Evolutionary conservation across 352 stramenopile genomes (phyloP).

Genomic region (Globisporangium cederbergense): DNA sequence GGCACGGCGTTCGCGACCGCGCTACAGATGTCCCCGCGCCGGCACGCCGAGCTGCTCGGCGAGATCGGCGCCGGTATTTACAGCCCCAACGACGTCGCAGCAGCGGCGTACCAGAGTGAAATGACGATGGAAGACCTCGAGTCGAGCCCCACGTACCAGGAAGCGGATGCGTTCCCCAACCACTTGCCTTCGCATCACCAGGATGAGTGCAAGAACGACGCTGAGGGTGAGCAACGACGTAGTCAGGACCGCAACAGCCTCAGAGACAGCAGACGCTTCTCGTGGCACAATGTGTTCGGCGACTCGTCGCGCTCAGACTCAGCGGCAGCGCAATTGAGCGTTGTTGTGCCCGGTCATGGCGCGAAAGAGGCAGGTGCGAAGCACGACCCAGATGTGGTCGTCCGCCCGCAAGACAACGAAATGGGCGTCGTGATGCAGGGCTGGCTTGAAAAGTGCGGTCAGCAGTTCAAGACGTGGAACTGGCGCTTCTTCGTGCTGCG

Average conservation of each 20-base stretch:
- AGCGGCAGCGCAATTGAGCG: not conserved
- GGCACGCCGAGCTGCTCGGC: conserved; percentile 12
- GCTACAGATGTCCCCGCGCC: conserved; percentile 12
- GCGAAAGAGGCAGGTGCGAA: conserved; percentile 1
- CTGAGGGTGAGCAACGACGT: not conserved
- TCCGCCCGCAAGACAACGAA: conserved; percentile 43
- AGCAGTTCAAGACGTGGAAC: conserved; percentile 90
- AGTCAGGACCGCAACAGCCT: conserved; percentile 30
- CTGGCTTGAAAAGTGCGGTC: conserved; percentile 86
- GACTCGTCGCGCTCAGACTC: conserved; percentile 42
- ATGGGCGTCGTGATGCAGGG: conserved; percentile 79
- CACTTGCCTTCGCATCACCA: not conserved
- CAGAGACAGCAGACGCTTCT: conserved; percentile 48
- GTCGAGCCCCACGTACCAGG: not conserved
- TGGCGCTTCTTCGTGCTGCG: conserved; percentile 86
- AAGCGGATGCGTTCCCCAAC: conserved; percentile 8
- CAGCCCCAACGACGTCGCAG: not conserved
- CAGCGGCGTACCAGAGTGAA: not conserved
- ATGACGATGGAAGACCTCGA: conserved; percentile 14
- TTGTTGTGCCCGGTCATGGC: not conserved
- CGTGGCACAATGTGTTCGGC: conserved; percentile 59
- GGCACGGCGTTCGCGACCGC: conserved; percentile 16
- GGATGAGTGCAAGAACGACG: not conserved
- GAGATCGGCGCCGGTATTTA: not conserved
- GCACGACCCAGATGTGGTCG: conserved; percentile 35